Base-by-base conservation (phyloP, 306 rosid species). In the Acmispon strigosus region DNA sequence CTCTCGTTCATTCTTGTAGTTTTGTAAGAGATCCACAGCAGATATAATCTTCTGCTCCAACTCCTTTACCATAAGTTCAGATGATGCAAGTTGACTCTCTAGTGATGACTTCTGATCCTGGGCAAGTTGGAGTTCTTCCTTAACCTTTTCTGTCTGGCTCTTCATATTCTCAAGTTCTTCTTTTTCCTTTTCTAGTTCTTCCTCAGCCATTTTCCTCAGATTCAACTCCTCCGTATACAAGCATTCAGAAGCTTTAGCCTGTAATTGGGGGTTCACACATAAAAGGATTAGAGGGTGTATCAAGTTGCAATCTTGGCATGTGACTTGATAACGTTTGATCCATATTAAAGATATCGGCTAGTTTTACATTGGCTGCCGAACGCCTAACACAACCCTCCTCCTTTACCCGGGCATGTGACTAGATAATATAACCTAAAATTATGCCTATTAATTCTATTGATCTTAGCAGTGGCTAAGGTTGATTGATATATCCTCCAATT, bases 171-270 rank as follows among this genome's bases (percentile, higher is more conserved):
- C 81, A 66, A 83, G 81, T 42, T 80, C 84, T 71, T 60, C 90
- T 62, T 45, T 82, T 76, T 85, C 96, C 56, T 65, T 86, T 73
- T 32, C 83, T 10, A 87, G 80, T 43, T 72, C 89, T 82, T 94
- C 87, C 80, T 84, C 92, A 7, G 64, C 72, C 67, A 73, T 79
- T 79, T 85, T 89, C 76, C 94, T 89, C 60, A 58, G 80, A 50
- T 76, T 87, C 80, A 77, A 80, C 63, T 84, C 91, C 48, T 80
- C 84, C 17, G 62, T 53, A 65, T 87, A 86, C 75, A 84, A 84
- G 78, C 53, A 72, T 83, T 89, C 96, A 41, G 91, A 72, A 16
- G 82, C 79, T 82, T 80, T 88, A 47, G 90, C 99, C 99, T 94
- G 84, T 57, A 68, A 83, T 43, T 45, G 62, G 39, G 59, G 47